Base-by-base conservation (phyloP, 1,284 basidiomycete genomes). In the Paramarasmius palmivorus region DNA sequence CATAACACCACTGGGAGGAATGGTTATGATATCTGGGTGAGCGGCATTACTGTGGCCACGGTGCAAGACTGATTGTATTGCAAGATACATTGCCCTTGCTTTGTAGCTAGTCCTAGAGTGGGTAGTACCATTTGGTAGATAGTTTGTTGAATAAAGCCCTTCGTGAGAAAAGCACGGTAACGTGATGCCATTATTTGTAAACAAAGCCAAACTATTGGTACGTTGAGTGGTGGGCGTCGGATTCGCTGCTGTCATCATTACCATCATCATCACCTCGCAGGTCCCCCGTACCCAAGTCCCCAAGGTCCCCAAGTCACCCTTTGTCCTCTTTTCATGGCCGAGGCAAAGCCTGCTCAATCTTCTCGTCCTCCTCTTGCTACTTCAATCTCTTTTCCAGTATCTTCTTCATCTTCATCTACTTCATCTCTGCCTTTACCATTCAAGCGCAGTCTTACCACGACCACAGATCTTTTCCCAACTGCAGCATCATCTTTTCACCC, bases 21-120 rank as follows among this genome's bases (percentile, higher is more conserved):
- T 81, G 22, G 59, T 82, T 2, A 88, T 92, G 86, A 90, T 92
- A 63, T 82, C 83, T 49, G 91, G 91, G 89, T 92, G 65, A 75
- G 86, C 58, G 2, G 34, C 19, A 17, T 2, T n/a, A 9, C 20
- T n/a, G 50, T 7, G 2, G 5, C 14, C 36, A 3, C n/a, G 20
- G 36, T 32, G 35, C 12, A 26, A 15, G 19, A 25, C 23, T 50
- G 17, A n/a, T 22, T 9, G n/a, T 44, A 20, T 20, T 44, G 14
- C 6, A 48, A 84, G 82, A 50, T 87, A 86, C 60, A 53, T 83
- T 47, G 74, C 79, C 19, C 68, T 86, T 58, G 74, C 75, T 2
- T 62, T 83, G 58, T 84, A 67, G 67, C 52, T 34, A 54, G 6
- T 44, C 52, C 22, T 23, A 35, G 32, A 34, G 37, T 47, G 9